Base-by-base conservation (phyloP, 805 yeast genomes). In the Yarrowia deformans region DNA sequence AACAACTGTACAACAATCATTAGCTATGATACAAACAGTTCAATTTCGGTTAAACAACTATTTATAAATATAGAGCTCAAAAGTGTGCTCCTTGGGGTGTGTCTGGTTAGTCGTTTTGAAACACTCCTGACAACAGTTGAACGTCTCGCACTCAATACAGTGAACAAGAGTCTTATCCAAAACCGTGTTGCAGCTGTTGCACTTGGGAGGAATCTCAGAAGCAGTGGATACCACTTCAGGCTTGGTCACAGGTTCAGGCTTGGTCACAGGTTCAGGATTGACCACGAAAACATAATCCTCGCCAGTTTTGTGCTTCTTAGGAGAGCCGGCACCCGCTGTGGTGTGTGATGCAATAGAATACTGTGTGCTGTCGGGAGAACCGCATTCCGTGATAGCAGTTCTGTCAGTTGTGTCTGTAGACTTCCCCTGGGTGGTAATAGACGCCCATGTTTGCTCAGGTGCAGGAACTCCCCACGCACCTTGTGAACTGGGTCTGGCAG, bases 51-150 rank as follows among this genome's bases (percentile, higher is more conserved):
- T 19, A 45, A 16, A n/a, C 55, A 49, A 13, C 35, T 55, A 40
- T n/a, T 23, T 4, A 35, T 40, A 56, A 40, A 56, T 42, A 8
- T 40, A 40, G 18, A 40, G 48, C 48, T 55, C 61, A 19, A 55
- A 55, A 5, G 61, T 55, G 35, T 55, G 61, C n/a, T 55, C 61
- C 14, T 42, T 56, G 29, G 63, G 48, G 19, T 56, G 63, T 0
- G 39, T 56, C n/a, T 29, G 19, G 39, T 56, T 56, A 8, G 48
- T n/a, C 10, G 37, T n/a, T 23, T 29, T 29, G 37, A 16, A 56
- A 29, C 63, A 56, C 23, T 40, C 48, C 48, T 40, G 48, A 13
- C 63, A 56, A 14, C 48, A 56, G 16, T 40, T 42, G 32, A 39
- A 56, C 1, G 45, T 16, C 37, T n/a, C 48, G 6, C 63, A 56